These are phyloP conservation scores for Aspergillus leporis DNA, from an alignment of 495 filamentous ascomycete species.

Conservation along the genomic window DNA sequence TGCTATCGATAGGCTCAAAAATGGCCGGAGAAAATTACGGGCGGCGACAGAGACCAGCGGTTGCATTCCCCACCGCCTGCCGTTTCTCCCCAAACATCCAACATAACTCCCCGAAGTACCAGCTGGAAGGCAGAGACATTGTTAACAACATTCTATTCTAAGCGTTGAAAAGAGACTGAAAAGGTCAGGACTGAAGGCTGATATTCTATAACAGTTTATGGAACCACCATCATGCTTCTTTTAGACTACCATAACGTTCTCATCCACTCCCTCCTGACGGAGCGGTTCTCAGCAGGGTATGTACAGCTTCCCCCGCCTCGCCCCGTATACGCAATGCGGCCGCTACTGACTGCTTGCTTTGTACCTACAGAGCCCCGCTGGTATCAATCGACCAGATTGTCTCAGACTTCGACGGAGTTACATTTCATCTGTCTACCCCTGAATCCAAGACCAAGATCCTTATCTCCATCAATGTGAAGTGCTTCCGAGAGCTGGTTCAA, in stretches of 20 bases:
- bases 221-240: slow-evolving; percentile 69
- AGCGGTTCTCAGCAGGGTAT: slow-evolving; percentile 74
- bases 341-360: slow-evolving; percentile 32
- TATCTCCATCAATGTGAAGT: slow-evolving; percentile 90
- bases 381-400: slow-evolving; percentile 93
- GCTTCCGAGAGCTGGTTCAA: slow-evolving; percentile 85
- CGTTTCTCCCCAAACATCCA: slow-evolving; percentile 18
- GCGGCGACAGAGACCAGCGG: slow-evolving; percentile 35
- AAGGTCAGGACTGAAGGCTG: background rate
- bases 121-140: background rate
- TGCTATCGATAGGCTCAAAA: slow-evolving; percentile 44
- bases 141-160: background rate
- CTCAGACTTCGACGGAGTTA: slow-evolving; percentile 97
- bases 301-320: slow-evolving; percentile 48
- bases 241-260: slow-evolving; percentile 99
- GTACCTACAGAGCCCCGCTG: slow-evolving; percentile 66
- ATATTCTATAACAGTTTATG: slow-evolving; percentile 6
- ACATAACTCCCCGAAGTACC: slow-evolving; percentile 19
- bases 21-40: slow-evolving; percentile 35
- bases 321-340: slow-evolving; percentile 29
- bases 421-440: slow-evolving; percentile 95
- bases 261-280: slow-evolving; percentile 91
- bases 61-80: slow-evolving; percentile 32
- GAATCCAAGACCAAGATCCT: slow-evolving; percentile 89
- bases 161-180: background rate